Base-by-base conservation (phyloP, 495 filamentous ascomycete species). In the Aspergillus biplanus region DNA sequence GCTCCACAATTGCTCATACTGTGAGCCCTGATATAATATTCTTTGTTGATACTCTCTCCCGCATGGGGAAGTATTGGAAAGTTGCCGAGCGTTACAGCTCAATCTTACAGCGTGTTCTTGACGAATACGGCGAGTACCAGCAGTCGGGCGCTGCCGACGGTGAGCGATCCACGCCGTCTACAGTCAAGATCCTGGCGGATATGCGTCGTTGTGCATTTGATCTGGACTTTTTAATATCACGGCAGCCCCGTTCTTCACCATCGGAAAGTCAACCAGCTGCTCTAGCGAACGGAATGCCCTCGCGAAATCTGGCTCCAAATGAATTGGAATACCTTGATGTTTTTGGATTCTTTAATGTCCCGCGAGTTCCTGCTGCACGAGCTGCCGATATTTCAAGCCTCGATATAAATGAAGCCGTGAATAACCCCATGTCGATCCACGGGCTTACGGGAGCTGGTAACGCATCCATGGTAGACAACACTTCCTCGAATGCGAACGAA, bases 281-380 rank as follows among this genome's bases (percentile, higher is more conserved):
- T 67, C 75, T 73, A 65, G 79, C 77, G 7, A 74, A 81, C 1
- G 74, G 73, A 9, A 61, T 70, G 6, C 63, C 67, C 0, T 80
- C 80, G 9, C 78, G 86, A 33, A 92, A 85, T 59, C 87, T 87
- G n/a, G 89, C 84, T 9, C 85, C 89, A 8, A 91, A 93, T 70
- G 90, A 96, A 61, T 78, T 95, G 11, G 92, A 96, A 66, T 96
- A 93, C 67, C 77, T 96, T n/a, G 92, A 97, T 69, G 90, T 96
- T 3, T 97, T 97, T 71, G 90, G 93, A 63, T 96, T 93, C 76
- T 97, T 96, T 80, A 96, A 96, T 73, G 85, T 95, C 49, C 92
- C 92, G 5, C 80, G 91, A 16, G 78, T 95, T 7, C 88, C 90
- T 12, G 63, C 70, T 8, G 52, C 73, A 1, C 67, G 75, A 5